Evolutionary conservation across 495 filamentous ascomycete genomes (phyloP).

Genomic region (Hyaloscypha finlandica): DNA sequence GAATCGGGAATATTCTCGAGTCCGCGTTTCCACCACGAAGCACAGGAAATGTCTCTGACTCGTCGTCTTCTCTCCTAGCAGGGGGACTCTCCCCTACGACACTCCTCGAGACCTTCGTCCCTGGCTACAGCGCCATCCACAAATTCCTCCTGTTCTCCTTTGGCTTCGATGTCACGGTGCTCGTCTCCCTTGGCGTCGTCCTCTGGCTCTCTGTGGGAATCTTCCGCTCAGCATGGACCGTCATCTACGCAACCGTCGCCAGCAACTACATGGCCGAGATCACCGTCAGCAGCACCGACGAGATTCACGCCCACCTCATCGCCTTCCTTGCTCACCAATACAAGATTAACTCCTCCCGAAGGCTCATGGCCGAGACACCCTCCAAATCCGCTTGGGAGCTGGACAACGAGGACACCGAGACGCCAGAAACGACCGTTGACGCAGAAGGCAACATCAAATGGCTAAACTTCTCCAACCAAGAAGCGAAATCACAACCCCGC

Average conservation of each 20-base stretch:
- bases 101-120: constrained; percentile 62
- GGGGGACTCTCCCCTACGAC: constrained; percentile 25
- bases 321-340: constrained; percentile 60
- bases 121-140: constrained; percentile 61
- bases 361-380: constrained; percentile 58
- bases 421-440: constrained; percentile 22
- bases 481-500: constrained; percentile 44
- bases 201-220: constrained; percentile 34
- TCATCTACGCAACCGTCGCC: constrained; percentile 33
- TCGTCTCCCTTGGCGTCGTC: constrained; percentile 53
- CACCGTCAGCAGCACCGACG: constrained; percentile 56
- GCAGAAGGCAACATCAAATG: constrained; percentile 29
- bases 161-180: constrained; percentile 57
- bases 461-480: constrained; percentile 33
- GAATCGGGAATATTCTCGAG: background rate
- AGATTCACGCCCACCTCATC: constrained; percentile 62
- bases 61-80: background rate
- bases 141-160: constrained; percentile 51
- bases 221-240: constrained; percentile 31
- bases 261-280: constrained; percentile 56
- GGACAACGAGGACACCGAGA: constrained; percentile 43
- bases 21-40: background rate
- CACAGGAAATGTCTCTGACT: constrained; percentile 7
- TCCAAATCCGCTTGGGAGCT: constrained; percentile 54
- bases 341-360: constrained; percentile 51